Percentiles rank a stretch among this genome's conserved stretches.
Evolutionary conservation across 2,329 filamentous ascomycete genomes (phyloP).

Genomic region (Cryphonectria parasitica): DNA sequence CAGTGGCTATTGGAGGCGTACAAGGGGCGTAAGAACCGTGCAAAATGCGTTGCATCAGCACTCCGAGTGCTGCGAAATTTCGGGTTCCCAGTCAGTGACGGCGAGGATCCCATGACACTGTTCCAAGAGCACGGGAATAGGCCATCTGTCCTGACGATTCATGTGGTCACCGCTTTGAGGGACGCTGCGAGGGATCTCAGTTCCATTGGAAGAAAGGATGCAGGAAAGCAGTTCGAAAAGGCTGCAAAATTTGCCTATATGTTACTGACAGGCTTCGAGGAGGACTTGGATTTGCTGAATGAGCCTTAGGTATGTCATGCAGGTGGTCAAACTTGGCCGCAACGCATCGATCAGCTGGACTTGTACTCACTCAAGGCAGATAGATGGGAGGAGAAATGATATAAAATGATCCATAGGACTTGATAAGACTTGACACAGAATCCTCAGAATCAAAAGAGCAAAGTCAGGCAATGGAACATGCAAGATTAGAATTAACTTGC

Average conservation of each 20-base stretch:
- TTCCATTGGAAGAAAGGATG: neutral
- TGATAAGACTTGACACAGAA: too few species aligned
- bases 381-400: too few species aligned
- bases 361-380: too few species aligned
- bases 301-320: too few species aligned
- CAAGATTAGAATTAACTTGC: too few species aligned
- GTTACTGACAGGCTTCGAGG: neutral
- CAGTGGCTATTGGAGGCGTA: slow-evolving; percentile 43
- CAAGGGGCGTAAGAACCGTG: slow-evolving; percentile 36
- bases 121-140: neutral
- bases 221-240: neutral
- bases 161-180: neutral
- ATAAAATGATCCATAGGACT: too few species aligned
- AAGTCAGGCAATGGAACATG: too few species aligned
- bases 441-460: too few species aligned
- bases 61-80: neutral
- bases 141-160: neutral
- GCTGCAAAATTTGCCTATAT: neutral
- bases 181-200: neutral
- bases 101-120: neutral
- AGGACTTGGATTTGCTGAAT: neutral
- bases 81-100: neutral
- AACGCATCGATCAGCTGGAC: too few species aligned
- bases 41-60: neutral
- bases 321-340: too few species aligned